Evolutionary conservation across 2,329 filamentous ascomycete species (phyloP).

Genomic region (Pseudovirgaria hyperparasitica): DNA sequence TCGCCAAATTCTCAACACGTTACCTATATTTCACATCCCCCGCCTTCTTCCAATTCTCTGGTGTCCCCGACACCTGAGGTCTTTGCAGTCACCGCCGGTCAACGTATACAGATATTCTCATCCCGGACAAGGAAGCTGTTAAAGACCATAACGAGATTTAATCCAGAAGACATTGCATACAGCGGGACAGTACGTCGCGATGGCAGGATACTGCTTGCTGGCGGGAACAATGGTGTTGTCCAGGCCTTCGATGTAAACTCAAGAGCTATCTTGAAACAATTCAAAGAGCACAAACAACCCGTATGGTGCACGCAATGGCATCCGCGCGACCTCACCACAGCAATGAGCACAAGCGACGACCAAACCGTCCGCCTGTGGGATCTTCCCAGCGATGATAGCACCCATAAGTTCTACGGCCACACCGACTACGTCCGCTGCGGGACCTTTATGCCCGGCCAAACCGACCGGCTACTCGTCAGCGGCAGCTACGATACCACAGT

Average conservation of each 20-base stretch:
- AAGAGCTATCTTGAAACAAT: constrained; percentile 86
- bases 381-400: constrained; percentile 65
- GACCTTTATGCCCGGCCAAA: constrained; percentile 67
- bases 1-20: constrained; percentile 83
- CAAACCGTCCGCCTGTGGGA: constrained; percentile 91
- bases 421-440: constrained; percentile 85
- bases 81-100: constrained; percentile 91
- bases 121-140: constrained; percentile 81
- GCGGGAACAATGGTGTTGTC: constrained; percentile 81
- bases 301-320: constrained; percentile 89
- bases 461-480: constrained; percentile 62
- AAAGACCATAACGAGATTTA: constrained; percentile 87
- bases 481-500: constrained; percentile 94
- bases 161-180: constrained; percentile 67
- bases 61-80: constrained; percentile 41
- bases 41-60: constrained; percentile 34
- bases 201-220: constrained; percentile 77
- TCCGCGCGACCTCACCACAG: constrained; percentile 69
- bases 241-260: constrained; percentile 92
- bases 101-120: constrained; percentile 86
- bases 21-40: constrained; percentile 68
- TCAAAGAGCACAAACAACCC: constrained; percentile 87
- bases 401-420: constrained; percentile 72
- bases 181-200: constrained; percentile 81
- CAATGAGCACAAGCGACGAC: constrained; percentile 88